Evolutionary conservation across 345 rosid species (phyloP), one percentile per base, ranked within the genome.

Genomic region (Erodium maritimum): DNA sequence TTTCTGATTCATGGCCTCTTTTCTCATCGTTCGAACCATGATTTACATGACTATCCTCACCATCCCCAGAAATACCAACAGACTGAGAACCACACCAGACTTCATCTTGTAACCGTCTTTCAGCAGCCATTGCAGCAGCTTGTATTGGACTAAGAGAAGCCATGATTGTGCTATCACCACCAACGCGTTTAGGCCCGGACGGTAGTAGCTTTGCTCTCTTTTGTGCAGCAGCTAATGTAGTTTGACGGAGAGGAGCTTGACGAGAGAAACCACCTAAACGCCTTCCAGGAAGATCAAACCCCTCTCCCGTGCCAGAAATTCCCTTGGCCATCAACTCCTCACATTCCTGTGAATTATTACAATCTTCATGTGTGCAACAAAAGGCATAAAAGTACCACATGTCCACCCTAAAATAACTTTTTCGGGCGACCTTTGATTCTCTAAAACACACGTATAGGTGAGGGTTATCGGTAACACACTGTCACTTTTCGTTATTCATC

Each of bases 111-210:
- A 82, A 63, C 62, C 96, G 75, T 69, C 95, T 93, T 83, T 89
- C 96, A 17, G 95, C 94, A 54, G 96, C 99, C 95, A 89, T 86
- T 2, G 94, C 95, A 58, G 95, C 95, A 56, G 96, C 99, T 76
- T 89, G 96, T 22, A 78, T 61, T 55, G 96, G 99, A 72, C 82
- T 86, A 53, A 89, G 95, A 29, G 83, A 84, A 59, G 34, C 77
- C 99, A 80, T 93, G 19, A 89, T 75, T 75, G 61, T 69, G 78
- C 72, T 79, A 63, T 87, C 84, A 59, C 99, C 94, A 5, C 99
- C 99, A 57, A 89, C 86, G 59, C 84, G 79, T 13, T 75, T 82
- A 16, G 95, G 91, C 56, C 93, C 90, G 54, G 95, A 83, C 17
- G 87, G 91, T 59, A 87, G 73, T 0, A 89, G 61, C 55, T 67